phyloP scores from a whole-genome alignment of 345 rosid genomes.

The Cardiospermum halicacabum region DNA sequence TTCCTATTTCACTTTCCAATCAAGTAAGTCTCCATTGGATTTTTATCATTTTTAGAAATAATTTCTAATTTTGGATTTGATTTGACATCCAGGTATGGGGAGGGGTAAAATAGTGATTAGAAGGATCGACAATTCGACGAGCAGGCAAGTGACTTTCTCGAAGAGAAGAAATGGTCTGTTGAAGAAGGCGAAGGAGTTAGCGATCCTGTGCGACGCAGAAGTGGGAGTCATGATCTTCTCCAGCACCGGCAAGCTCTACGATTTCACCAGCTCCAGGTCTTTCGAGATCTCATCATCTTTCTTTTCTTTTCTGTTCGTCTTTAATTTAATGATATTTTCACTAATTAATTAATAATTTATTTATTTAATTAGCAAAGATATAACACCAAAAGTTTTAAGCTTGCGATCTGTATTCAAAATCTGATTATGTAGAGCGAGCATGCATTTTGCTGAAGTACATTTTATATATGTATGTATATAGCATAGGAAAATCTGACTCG shows the following conservation, averaged over 20 bases:
- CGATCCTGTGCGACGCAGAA: slow-evolving; percentile 54
- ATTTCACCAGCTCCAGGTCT: slow-evolving; percentile 51
- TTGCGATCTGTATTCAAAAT: too few relatives aligned
- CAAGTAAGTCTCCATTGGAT: slow-evolving; percentile 6
- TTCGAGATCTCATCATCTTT: slow-evolving; percentile 6
- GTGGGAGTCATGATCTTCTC: slow-evolving; percentile 57
- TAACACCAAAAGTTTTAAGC: too few relatives aligned
- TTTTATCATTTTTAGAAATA: neutral
- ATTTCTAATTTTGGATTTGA: neutral
- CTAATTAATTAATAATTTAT: too few relatives aligned
- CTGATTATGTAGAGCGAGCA: too few relatives aligned
- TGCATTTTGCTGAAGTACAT: too few relatives aligned
- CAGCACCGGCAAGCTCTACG: slow-evolving; percentile 48
- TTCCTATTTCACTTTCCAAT: neutral
- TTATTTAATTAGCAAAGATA: too few relatives aligned
- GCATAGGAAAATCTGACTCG: too few relatives aligned
- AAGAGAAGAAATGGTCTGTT: slow-evolving; percentile 48
- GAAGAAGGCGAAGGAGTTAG: slow-evolving; percentile 57
- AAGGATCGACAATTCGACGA: slow-evolving; percentile 55
- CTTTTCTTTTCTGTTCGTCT: neutral
- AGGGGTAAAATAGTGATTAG: slow-evolving; percentile 59
- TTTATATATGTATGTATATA: too few relatives aligned
- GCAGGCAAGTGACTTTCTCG: slow-evolving; percentile 60
- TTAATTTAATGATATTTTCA: too few relatives aligned
- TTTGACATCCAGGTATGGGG: slow-evolving; percentile 35